Percentiles rank a stretch among this genome's conserved stretches.
phyloP scores from a whole-genome alignment of 768 basidiomycete species.

The Amanita subjunquillea region DNA sequence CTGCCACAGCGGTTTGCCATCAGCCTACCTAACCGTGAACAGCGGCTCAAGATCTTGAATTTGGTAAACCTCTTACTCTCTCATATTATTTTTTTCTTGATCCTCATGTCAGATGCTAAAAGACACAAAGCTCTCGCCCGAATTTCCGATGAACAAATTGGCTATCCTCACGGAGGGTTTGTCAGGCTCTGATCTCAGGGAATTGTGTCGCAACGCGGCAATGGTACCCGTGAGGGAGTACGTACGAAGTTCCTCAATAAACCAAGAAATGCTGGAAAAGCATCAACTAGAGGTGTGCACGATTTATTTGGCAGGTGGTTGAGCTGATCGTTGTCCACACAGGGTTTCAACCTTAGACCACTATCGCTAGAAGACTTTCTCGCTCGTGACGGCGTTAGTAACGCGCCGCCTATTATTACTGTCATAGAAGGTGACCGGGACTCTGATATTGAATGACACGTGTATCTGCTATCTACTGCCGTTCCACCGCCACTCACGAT shows the following conservation, averaged over 20 bases:
- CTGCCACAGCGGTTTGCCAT: constrained; percentile 97
- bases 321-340: not conserved
- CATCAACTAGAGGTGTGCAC: constrained; percentile 34
- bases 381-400: constrained; percentile 26
- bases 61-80: constrained; percentile 37
- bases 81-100: not conserved
- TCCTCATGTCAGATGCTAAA: constrained; percentile 63
- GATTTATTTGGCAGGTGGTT: not conserved
- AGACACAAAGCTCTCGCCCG: constrained; percentile 55
- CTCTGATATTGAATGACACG: constrained; percentile 8
- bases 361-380: constrained; percentile 64
- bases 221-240: constrained; percentile 88
- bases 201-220: constrained; percentile 87
- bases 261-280: constrained; percentile 33
- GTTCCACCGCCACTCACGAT: constrained; percentile 9
- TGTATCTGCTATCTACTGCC: constrained; percentile 9
- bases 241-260: constrained; percentile 41
- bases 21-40: constrained; percentile 64
- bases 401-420: constrained; percentile 19
- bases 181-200: constrained; percentile 87
- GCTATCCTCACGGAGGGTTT: constrained; percentile 62
- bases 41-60: constrained; percentile 75
- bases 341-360: constrained; percentile 77
- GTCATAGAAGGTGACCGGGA: constrained; percentile 15
- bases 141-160: constrained; percentile 51